Evolutionary conservation across 352 stramenopile genomes (phyloP), one percentile per base, ranked within the genome.

Genomic region (Pythium folliculosum): DNA sequence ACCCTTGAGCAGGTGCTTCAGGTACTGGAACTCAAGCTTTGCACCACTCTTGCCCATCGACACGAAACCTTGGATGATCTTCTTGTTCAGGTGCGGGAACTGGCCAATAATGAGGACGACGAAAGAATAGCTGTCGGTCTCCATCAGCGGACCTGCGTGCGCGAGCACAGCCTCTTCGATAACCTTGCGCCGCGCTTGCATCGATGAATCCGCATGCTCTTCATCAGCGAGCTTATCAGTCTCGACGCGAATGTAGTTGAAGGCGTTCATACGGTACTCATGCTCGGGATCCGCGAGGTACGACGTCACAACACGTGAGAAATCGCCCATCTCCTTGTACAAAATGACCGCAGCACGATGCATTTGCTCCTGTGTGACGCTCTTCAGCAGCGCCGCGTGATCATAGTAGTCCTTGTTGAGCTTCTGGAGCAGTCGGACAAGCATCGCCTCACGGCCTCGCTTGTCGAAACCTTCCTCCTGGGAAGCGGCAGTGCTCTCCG

Each of bases 381-480:
- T 92, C 49, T 77, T 62, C 45, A 96, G 59, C 65, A 96, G 58
- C 60, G 82, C 79, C 23, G 71, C 72, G 62, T 91, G 83, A 65
- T 94, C 88, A 78, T 94, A 96, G 25, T 78, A 88, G 43, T 90
- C 80, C 65, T 91, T 91, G 66, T 78, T 90, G 22, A 96, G 75
- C 60, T 92, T 94, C 45, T 91, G 83, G n/a, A 96, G 65, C 21
- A 96, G 64, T 38, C 86, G 84, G 14, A 96, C 86, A 8, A 96
- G 79, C 86, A 96, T 94, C 5, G 79, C 82, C 67, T 96, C 78
- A 32, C 88, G 84, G 0, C 84, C 88, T 6, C 72, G 70, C 71
- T 94, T 96, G 64, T 94, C 86, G 35, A 96, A 94, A 1, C 88
- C 88, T 70, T 92, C 85, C 47, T 94, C 88, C 55, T 92, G 86